A percentile compares a stretch with the other conserved stretches of the same genome.
Conservation (phyloP, 1,284 basidiomycete genomes). For the Trichosporon sp. region DNA sequence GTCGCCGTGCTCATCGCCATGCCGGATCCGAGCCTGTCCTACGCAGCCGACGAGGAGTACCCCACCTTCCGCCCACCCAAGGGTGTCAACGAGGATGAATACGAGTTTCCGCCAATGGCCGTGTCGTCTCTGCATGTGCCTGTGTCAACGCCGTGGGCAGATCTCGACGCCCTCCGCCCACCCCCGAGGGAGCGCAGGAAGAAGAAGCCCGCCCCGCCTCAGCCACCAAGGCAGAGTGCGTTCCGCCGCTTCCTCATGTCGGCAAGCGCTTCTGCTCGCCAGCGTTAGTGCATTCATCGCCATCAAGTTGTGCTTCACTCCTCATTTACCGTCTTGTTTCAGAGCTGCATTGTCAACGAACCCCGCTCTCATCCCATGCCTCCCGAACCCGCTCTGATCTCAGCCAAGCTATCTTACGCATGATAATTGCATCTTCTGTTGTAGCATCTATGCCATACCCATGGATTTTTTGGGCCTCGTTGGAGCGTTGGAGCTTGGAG, state of each 20-base stretch:
- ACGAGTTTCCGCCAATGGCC: slow-evolving; percentile 23
- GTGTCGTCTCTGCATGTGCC: slow-evolving; percentile 16
- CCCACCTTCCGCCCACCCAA: neutral
- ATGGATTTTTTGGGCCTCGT: neutral
- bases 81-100: slow-evolving; percentile 20
- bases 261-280: neutral
- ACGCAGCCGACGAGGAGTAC: slow-evolving; percentile 16
- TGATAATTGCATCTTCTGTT: slow-evolving; percentile 17
- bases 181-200: slow-evolving; percentile 18
- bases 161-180: slow-evolving; percentile 24
- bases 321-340: neutral
- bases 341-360: neutral
- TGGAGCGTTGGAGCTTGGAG: too few relatives aligned
- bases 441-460: slow-evolving; percentile 17
- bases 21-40: slow-evolving; percentile 22
- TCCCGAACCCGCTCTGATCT: neutral
- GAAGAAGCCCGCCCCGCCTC: neutral
- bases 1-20: slow-evolving; percentile 33
- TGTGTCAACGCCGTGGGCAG: slow-evolving; percentile 23
- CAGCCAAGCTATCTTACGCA: neutral
- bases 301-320: neutral
- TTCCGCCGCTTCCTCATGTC: neutral
- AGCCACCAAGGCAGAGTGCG: neutral
- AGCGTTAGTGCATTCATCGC: neutral
- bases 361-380: neutral